phyloP scores from a whole-genome alignment of 2,329 filamentous ascomycete genomes.

The Beauveria bassiana region DNA sequence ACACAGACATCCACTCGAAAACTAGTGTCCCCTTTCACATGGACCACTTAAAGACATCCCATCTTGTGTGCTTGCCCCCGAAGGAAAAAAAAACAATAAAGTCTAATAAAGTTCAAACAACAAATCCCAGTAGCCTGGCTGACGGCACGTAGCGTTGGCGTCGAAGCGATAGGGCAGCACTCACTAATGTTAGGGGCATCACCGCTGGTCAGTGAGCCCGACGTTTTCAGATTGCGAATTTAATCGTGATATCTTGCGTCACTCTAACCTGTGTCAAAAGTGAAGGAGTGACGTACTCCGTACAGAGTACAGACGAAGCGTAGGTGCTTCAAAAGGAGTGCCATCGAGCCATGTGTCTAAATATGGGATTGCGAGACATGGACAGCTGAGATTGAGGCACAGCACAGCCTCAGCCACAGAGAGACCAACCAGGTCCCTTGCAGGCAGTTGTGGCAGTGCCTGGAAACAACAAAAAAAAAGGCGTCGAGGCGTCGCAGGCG shows the following conservation, averaged over 20 bases:
- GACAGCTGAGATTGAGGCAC: neutral
- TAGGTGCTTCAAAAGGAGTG: too few species aligned
- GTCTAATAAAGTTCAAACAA: neutral
- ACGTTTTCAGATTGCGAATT: neutral
- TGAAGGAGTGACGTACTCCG: neutral
- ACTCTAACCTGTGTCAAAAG: neutral
- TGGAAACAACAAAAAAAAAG: neutral
- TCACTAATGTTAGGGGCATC: neutral
- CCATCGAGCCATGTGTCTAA: too few species aligned
- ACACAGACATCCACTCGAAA: neutral
- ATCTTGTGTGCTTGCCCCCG: neutral
- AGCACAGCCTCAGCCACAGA: conserved; percentile 7
- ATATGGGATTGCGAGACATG: neutral
- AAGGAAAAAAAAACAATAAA: neutral
- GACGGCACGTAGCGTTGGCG: neutral
- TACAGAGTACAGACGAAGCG: too few species aligned
- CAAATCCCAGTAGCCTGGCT: neutral
- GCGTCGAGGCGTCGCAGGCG: too few species aligned
- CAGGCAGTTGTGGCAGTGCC: neutral
- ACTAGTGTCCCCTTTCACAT: neutral
- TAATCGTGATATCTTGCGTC: neutral
- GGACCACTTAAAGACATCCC: neutral
- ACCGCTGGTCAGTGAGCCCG: neutral
- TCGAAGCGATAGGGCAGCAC: neutral
- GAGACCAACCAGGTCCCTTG: neutral